These are phyloP conservation scores for Sporothrix inflata DNA, from an alignment of 2,329 filamentous ascomycete species.

Conservation along the genomic window DNA sequence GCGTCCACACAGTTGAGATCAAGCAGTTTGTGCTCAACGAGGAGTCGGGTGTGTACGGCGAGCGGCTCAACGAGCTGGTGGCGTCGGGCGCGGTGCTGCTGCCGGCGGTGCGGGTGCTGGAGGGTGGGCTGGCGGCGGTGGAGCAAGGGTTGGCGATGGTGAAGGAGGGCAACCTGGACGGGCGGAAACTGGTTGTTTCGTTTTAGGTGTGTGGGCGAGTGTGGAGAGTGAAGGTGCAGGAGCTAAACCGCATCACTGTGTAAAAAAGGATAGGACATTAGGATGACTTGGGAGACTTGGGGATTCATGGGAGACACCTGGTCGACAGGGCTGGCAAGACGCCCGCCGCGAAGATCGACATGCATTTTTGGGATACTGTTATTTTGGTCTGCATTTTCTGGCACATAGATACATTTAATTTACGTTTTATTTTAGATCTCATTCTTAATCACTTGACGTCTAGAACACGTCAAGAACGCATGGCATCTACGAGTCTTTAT, in stretches of 20 bases:
- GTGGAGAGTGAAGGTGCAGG: too few species aligned
- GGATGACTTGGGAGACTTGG: neutral
- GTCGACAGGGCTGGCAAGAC: neutral
- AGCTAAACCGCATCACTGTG: neutral
- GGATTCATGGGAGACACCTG: neutral
- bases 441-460: too few species aligned
- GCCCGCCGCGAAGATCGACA: neutral
- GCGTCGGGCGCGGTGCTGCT: slow-evolving; percentile 38
- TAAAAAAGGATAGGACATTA: neutral
- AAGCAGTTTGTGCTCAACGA: slow-evolving; percentile 45
- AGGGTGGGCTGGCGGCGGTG: slow-evolving; percentile 42
- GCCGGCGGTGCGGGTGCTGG: slow-evolving; percentile 41
- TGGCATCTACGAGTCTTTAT: too few species aligned
- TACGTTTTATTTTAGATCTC: neutral
- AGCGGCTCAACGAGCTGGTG: slow-evolving; percentile 41
- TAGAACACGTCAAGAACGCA: too few species aligned
- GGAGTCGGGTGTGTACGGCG: slow-evolving; percentile 38
- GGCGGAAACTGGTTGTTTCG: slow-evolving; percentile 42
- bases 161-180: slow-evolving; percentile 42
- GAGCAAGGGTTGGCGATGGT: slow-evolving; percentile 41
- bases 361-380: neutral
- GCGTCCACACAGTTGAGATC: slow-evolving; percentile 45
- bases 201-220: neutral
- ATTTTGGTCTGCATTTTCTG: neutral
- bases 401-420: neutral